Conservation (phyloP, 2,329 filamentous ascomycete genomes). For the Ceratocystis variospora region DNA sequence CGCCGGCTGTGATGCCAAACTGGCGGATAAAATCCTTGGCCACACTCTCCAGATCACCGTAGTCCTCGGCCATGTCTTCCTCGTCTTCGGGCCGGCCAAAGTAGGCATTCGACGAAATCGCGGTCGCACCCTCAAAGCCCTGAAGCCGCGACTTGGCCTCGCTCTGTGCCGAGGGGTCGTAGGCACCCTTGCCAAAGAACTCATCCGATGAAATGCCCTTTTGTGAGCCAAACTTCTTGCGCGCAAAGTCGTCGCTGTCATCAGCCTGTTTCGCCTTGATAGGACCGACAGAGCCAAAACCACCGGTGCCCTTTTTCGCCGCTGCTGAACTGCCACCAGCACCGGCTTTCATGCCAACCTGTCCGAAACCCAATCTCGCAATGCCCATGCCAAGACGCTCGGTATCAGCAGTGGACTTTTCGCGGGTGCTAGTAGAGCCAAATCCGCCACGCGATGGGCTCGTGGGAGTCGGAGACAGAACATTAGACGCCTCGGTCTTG, state of each 20-base stretch:
- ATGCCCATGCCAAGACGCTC: slow-evolving; percentile 86
- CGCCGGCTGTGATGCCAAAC: slow-evolving; percentile 88
- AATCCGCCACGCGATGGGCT: slow-evolving; percentile 51
- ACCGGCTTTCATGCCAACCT: slow-evolving; percentile 51
- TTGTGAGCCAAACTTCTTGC: slow-evolving; percentile 76
- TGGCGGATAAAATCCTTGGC: slow-evolving; percentile 93
- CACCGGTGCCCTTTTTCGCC: slow-evolving; percentile 60
- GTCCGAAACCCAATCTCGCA: slow-evolving; percentile 72
- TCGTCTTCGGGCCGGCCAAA: slow-evolving; percentile 79
- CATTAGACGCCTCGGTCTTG: slow-evolving; percentile 43
- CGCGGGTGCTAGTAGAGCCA: slow-evolving; percentile 43
- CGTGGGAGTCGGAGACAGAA: slow-evolving; percentile 61
- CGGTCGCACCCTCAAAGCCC: slow-evolving; percentile 80
- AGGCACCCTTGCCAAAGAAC: slow-evolving; percentile 86
- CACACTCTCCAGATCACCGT: slow-evolving; percentile 81
- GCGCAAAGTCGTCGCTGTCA: slow-evolving; percentile 71
- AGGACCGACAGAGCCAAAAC: slow-evolving; percentile 74
- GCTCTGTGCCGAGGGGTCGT: slow-evolving; percentile 62
- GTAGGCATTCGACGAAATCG: slow-evolving; percentile 95
- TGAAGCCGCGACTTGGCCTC: slow-evolving; percentile 80
- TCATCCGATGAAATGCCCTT: slow-evolving; percentile 97
- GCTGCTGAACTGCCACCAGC: slow-evolving; percentile 38
- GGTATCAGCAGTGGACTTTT: slow-evolving; percentile 62
- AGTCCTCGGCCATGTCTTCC: slow-evolving; percentile 57
- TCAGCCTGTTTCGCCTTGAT: slow-evolving; percentile 50